Percentiles rank a stretch among this genome's conserved stretches.
Evolutionary conservation across 495 filamentous ascomycete genomes (phyloP).

Genomic region (Hypomontagnella submonticulosa): DNA sequence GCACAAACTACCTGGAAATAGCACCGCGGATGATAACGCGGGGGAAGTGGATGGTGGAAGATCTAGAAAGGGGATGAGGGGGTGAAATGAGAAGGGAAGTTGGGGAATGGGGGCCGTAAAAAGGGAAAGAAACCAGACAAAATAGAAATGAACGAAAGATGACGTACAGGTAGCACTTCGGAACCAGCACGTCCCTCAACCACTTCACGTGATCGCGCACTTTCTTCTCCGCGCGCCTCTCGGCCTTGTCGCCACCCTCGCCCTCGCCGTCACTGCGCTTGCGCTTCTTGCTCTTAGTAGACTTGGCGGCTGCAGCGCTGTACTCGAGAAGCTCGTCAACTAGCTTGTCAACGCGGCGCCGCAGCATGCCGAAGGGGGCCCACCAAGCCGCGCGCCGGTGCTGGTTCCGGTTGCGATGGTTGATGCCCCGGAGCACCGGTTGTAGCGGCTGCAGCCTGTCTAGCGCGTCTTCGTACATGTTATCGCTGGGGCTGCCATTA

Average conservation of each 20-base stretch:
- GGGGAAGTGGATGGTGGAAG: no score
- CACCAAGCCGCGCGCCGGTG: conserved; percentile 79
- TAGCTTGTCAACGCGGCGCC: conserved; percentile 68
- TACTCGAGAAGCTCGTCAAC: conserved; percentile 52
- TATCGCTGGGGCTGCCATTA: neutral
- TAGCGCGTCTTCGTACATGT: conserved; percentile 27
- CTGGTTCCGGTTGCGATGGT: conserved; percentile 86
- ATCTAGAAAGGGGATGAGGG: no score
- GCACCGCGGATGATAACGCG: no score
- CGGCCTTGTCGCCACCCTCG: conserved; percentile 24
- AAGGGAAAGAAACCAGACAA: neutral
- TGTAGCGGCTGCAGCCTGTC: conserved; percentile 47
- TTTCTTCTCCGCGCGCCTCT: conserved; percentile 30
- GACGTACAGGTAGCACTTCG: conserved; percentile 48
- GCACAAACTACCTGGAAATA: no score
- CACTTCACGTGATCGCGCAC: conserved; percentile 44
- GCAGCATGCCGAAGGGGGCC: conserved; percentile 72
- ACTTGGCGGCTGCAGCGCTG: conserved; percentile 20
- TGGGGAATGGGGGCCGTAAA: conserved; percentile 1
- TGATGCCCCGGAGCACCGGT: conserved; percentile 69
- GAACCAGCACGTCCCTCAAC: conserved; percentile 50
- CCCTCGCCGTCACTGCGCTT: conserved; percentile 37
- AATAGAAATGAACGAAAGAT: neutral
- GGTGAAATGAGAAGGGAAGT: neutral
- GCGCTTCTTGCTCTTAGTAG: conserved; percentile 38